Evolutionary conservation across 2,329 filamentous ascomycete species (phyloP).

Genomic region (Phyllosticta capitalensis): DNA sequence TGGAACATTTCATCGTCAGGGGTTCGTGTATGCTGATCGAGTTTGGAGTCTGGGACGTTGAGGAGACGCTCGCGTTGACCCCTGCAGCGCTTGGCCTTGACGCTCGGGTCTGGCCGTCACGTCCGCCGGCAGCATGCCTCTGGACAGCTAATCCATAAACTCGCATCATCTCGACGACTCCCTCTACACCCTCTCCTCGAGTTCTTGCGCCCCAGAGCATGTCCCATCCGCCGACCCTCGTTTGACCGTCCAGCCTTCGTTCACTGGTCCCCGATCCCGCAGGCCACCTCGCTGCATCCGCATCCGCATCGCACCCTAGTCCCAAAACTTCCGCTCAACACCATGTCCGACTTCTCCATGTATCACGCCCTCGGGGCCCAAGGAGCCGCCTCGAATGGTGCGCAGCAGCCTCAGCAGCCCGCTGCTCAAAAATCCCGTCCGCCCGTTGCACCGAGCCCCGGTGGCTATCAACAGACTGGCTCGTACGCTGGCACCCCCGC

Average conservation of each 20-base stretch:
- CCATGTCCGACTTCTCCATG: slow-evolving; percentile 23
- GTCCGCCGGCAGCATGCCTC: neutral
- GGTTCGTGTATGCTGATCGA: neutral
- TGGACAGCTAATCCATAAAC: slow-evolving; percentile 11
- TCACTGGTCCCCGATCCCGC: neutral
- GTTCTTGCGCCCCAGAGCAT: neutral
- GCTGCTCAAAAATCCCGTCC: slow-evolving; percentile 29
- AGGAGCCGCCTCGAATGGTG: slow-evolving; percentile 18
- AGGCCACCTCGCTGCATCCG: neutral
- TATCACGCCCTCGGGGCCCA: slow-evolving; percentile 25
- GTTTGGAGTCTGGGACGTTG: neutral
- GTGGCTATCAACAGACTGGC: slow-evolving; percentile 35
- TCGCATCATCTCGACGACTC: neutral
- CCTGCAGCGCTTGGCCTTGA: neutral
- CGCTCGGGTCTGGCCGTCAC: neutral
- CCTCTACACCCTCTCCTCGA: neutral
- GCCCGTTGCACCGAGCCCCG: slow-evolving; percentile 34
- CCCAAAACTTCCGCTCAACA: neutral
- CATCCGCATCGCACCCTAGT: neutral
- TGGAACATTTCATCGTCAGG: neutral
- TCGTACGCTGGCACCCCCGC: slow-evolving; percentile 22
- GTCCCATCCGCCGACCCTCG: neutral
- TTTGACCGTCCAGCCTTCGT: neutral
- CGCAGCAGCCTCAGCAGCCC: slow-evolving; percentile 17
- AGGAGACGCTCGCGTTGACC: neutral